Base-by-base conservation (phyloP, 1,284 basidiomycete genomes). In the Puccinia sorghi region DNA sequence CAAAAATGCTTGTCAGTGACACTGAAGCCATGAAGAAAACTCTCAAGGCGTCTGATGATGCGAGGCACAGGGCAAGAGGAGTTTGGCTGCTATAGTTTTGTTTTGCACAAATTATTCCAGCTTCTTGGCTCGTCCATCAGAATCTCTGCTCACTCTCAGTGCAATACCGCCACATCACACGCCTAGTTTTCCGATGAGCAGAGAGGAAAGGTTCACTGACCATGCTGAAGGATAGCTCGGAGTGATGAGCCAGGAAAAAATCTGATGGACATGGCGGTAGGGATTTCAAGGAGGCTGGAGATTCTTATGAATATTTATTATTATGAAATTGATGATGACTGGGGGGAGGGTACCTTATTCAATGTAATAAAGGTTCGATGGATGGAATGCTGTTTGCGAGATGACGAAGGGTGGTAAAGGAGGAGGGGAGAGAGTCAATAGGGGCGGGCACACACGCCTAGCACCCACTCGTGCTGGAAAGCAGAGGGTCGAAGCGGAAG, bases 191-290 rank as follows among this genome's bases (percentile, higher is more conserved):
- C 39, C 5, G 63, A 66, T 66, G 43, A 27, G 27, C 15, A 61
- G 20, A 32, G 13, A 46, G 64, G n/a, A 22, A 17, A 48, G n/a
- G 32, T 25, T 3, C 4, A 48, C 64, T 66, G 22, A 66, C 64
- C 64, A 48, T 43, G 64, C 2, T 32, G 46, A n/a, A 66, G 43
- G 43, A 66, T 66, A 32, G 41, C n/a, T 12, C 64, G n/a, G n/a
- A 50, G 13, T 46, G 25, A 50, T 32, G 64, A 46, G 20, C 63
- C 39, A 39, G 63, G 41, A 15, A 66, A 46, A 11, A 32, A 66
- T 66, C 41, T 46, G 15, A 25, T 13, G 41, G 64, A 46, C 64
- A 66, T 66, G 41, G 6, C 39, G 12, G 57, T 13, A 39, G 32
- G 20, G 39, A 13, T 20, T 15, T 39, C 43, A 46, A 46, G 43